Evolutionary conservation across 1,284 basidiomycete species (phyloP), one percentile per base, ranked within the genome.

Genomic region (Grifola frondosa): DNA sequence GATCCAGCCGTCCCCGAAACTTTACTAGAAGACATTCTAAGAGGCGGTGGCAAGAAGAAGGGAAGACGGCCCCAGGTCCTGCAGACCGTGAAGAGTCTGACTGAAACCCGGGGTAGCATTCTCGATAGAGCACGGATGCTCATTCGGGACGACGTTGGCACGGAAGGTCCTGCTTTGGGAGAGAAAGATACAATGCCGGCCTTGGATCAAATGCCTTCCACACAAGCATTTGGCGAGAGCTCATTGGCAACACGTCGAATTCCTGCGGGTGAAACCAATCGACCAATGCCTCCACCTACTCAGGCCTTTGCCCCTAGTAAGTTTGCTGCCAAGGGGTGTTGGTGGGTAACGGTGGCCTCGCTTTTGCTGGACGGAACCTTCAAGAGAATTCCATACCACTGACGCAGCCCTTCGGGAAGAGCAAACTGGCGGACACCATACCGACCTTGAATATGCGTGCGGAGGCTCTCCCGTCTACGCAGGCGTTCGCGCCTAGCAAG

Each of bases 11-110:
- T 61, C 4, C 53, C 65, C 1, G 58, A 55, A 24, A 87, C 83
- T 1, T 67, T 80, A 26, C 65, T 89, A 36, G 78, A 81, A 52
- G 69, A 74, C 5, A 66, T 79, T 13, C 61, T 85, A 7, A 67
- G 71, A 15, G 68, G 64, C 4, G 66, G 54, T 22, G 67, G 67
- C 6, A 75, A 69, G 56, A 78, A 71, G 56, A 74, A 69, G 52
- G 60, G 57, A 4, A 73, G 63, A 50, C 69, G 70, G 30, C 61
- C 63, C 20, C 65, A 71, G 33, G 60, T 67, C n/a, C 44, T 63
- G 3, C 64, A 70, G 40, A 78, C 75, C 3, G 66, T 87, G 37
- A 69, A 71, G 52, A 67, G 58, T 38, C 58, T 76, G 15, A 57
- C 65, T 12, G 68, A 76, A 32, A 80, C 74, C 4, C 75, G 81